These are phyloP conservation scores for Takashimella tepidaria DNA, from an alignment of 1,284 basidiomycete genomes.

Conservation along the genomic window DNA sequence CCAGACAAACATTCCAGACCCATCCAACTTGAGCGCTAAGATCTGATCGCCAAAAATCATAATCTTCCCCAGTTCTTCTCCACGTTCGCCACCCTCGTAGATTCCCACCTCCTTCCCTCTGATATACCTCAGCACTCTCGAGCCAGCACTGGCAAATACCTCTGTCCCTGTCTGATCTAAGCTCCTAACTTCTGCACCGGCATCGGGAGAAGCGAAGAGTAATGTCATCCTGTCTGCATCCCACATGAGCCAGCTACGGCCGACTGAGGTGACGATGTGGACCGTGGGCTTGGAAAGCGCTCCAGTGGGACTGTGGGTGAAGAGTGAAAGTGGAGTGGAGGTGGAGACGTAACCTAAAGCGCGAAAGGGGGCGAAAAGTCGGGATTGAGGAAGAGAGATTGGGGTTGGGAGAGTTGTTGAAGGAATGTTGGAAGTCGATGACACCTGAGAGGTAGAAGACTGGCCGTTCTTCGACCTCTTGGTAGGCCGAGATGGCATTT, in stretches of 20 bases:
- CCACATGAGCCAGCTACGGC: slow-evolving; percentile 92
- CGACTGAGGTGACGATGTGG: slow-evolving; percentile 82
- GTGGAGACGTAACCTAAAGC: slow-evolving; percentile 91
- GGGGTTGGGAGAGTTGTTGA: neutral
- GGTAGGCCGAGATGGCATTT: too few relatives aligned
- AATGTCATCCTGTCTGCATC: slow-evolving; percentile 88
- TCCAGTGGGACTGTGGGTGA: slow-evolving; percentile 80
- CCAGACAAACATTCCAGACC: slow-evolving; percentile 76
- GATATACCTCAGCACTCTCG: slow-evolving; percentile 67
- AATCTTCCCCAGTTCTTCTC: slow-evolving; percentile 50
- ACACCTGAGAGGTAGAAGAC: too few relatives aligned
- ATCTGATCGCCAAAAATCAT: slow-evolving; percentile 74
- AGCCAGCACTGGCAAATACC: slow-evolving; percentile 74
- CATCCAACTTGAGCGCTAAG: slow-evolving; percentile 73
- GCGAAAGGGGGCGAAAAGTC: slow-evolving; percentile 88
- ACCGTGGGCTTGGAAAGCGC: slow-evolving; percentile 73
- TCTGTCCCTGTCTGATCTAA: slow-evolving; percentile 79
- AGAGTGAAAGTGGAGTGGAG: slow-evolving; percentile 81
- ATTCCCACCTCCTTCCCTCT: slow-evolving; percentile 68
- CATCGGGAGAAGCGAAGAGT: slow-evolving; percentile 85
- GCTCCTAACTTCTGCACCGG: slow-evolving; percentile 64
- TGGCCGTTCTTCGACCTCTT: too few relatives aligned
- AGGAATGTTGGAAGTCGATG: neutral
- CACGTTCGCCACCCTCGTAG: slow-evolving; percentile 26
- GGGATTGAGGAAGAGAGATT: slow-evolving; percentile 14